Evolutionary conservation across 257 asterid species (phyloP), one percentile per base, ranked within the genome.

Genomic region (Primulina huaijiensis): DNA sequence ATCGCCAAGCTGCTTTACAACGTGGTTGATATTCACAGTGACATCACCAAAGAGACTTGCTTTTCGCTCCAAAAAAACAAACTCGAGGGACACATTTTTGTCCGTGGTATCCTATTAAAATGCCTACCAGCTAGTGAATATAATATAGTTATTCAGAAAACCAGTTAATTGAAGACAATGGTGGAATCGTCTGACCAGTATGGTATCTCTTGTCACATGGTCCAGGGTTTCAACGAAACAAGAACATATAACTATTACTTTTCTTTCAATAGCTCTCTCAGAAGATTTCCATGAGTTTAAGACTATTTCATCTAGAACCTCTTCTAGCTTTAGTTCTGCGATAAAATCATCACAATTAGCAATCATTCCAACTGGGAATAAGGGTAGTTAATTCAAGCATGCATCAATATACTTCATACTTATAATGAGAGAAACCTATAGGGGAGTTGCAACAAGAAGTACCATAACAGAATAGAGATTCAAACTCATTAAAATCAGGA

Each of bases 101-200:
- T 84, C 92, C 70, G 89, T 90, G 7, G 92, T 96, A 72, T 87
- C 99, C 99, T 93, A 77, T 34, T 62, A 74, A 79, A 64, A 78
- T 72, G 77, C 52, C 60, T 74, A 79, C 75, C 68, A 60, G 40
- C 71, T 64, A 33, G 58, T 27, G 35, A 55, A 21, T 31, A 62
- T 57, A 53, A 59, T 63, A 67, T 33, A 30, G 20, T n/a, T 68
- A 68, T 66, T 64, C 11, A 33, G 60, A 67, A 59, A 33, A 25
- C 37, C 58, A 73, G 77, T 40, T 61, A 64, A 81, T 66, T 65
- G 74, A 71, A 73, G 62, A 17, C 63, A 76, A 59, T 30, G 73
- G 68, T 69, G 74, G 38, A 65, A 50, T 75, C 67, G 64, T 63
- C 92, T 82, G 83, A 92, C 98, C 91, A 10, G 65, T 80, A 92